Conservation (phyloP, 1,284 basidiomycete species). For the Phenoliferia sp. region DNA sequence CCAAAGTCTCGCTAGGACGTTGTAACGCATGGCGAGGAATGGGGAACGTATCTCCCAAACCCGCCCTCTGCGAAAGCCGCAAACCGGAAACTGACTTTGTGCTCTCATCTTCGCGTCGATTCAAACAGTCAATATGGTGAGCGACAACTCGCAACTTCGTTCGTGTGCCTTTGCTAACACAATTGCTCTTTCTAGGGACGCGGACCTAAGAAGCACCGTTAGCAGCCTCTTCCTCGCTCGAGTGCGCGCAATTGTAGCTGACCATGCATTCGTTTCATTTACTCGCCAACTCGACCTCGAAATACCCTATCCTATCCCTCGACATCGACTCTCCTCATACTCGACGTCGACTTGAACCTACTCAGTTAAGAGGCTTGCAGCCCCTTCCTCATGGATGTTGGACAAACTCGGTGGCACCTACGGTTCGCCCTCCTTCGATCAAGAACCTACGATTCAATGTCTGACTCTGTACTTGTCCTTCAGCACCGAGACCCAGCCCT, state of each 20-base stretch:
- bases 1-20: not conserved
- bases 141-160: not conserved
- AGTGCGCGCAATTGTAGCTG: not conserved
- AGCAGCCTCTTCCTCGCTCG: not conserved
- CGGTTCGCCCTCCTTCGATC: not conserved
- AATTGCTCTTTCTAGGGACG: conserved; percentile 5
- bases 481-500: conserved; percentile 45
- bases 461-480: not conserved
- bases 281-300: not conserved
- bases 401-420: conserved; percentile 59
- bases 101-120: not conserved
- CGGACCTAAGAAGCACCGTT: conserved; percentile 91
- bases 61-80: not conserved
- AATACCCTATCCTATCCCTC: not conserved
- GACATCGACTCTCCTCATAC: not conserved
- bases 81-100: not conserved
- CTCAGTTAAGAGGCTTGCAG: conserved; percentile 82
- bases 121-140: not conserved
- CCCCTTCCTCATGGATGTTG: conserved; percentile 99
- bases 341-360: not conserved
- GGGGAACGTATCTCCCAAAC: not conserved
- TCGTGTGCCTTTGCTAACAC: not conserved
- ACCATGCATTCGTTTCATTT: not conserved
- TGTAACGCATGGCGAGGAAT: not conserved
- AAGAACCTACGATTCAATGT: not conserved